These are phyloP conservation scores for Phaeosphaeriaceae sp. DNA, from an alignment of 2,329 filamentous ascomycete species.

Conservation along the genomic window DNA sequence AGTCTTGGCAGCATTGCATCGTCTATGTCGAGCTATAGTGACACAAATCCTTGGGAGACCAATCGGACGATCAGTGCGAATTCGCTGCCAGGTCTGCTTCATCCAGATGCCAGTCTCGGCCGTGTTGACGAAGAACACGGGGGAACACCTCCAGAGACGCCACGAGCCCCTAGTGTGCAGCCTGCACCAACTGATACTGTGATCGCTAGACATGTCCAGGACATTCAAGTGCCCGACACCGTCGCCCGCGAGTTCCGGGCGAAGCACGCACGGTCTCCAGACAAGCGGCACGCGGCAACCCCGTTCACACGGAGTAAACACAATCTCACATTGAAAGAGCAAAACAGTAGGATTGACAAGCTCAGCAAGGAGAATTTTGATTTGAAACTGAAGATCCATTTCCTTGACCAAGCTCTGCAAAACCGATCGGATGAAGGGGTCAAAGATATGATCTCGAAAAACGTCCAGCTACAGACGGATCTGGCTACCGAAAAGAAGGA, in stretches of 20 bases:
- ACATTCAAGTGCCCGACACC: constrained; percentile 89
- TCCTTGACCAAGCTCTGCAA: constrained; percentile 89
- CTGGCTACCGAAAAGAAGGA: constrained; percentile 90
- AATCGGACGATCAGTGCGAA: constrained; percentile 50
- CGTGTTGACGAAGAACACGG: constrained; percentile 66
- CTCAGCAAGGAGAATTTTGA: constrained; percentile 98
- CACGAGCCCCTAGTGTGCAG: constrained; percentile 62
- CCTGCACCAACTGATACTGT: constrained; percentile 80
- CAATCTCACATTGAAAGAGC: constrained; percentile 87
- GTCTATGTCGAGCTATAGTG: constrained; percentile 65
- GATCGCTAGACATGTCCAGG: constrained; percentile 85
- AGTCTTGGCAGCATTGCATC: constrained; percentile 92
- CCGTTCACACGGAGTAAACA: constrained; percentile 49
- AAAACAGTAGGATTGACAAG: constrained; percentile 95
- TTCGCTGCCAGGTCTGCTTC: constrained; percentile 39
- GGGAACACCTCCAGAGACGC: constrained; percentile 70
- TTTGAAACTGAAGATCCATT: constrained; percentile 96
- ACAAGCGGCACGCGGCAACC: constrained; percentile 57
- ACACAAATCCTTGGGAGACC: constrained; percentile 51
- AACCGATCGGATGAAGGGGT: constrained; percentile 95
- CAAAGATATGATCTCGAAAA: constrained; percentile 97
- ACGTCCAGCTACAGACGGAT: constrained; percentile 92
- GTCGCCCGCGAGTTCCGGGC: constrained; percentile 85
- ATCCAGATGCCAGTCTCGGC: constrained; percentile 58
- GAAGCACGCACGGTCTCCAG: constrained; percentile 70